Conservation (phyloP, 176 grass and related monocot genomes). For the Oryza meridionalis region DNA sequence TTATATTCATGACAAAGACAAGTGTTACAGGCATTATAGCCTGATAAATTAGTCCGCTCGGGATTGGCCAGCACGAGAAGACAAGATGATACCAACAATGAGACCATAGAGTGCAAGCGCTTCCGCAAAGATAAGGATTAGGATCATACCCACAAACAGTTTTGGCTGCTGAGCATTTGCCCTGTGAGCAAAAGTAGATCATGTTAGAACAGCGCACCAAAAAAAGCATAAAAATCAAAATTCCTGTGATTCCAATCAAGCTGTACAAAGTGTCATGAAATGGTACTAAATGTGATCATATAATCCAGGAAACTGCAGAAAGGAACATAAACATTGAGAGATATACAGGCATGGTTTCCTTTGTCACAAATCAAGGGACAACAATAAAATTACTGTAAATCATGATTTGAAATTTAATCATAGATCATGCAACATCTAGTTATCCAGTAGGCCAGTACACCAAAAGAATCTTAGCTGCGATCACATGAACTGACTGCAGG, state of each 20-base stretch:
- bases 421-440: not conserved
- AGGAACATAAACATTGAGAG: not conserved
- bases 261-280: not conserved
- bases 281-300: not conserved
- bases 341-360: not conserved
- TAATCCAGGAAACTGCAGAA: not conserved
- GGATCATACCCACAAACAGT: constrained; percentile 53
- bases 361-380: not conserved
- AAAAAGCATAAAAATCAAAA: not conserved
- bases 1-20: not conserved
- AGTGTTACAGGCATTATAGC: not conserved
- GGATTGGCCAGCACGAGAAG: constrained; percentile 51
- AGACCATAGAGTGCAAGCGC: constrained; percentile 52
- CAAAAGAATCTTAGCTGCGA: not conserved
- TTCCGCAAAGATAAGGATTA: constrained; percentile 52
- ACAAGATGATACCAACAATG: constrained; percentile 52
- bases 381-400: not conserved
- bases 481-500: not conserved
- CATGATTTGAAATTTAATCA: not conserved
- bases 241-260: not conserved
- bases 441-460: not conserved
- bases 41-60: constrained; percentile 36
- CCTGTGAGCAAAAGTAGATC: constrained; percentile 20
- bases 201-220: not conserved
- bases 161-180: constrained; percentile 53